Base-by-base conservation (phyloP, 352 stramenopile species). In the Paralagenidium karlingii region DNA sequence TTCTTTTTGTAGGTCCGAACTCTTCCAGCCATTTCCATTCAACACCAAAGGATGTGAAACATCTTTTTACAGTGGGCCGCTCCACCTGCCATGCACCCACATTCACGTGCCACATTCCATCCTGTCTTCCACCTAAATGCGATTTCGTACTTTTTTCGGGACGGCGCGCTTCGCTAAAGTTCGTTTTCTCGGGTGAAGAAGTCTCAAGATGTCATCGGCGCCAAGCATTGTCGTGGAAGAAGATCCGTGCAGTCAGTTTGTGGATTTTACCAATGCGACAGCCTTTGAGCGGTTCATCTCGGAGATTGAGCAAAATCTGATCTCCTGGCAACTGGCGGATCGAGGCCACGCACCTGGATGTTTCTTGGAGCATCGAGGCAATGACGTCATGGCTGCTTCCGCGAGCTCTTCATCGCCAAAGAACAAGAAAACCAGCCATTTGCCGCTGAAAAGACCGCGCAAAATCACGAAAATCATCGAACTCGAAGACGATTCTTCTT, bases 211-310 rank as follows among this genome's bases (percentile, higher is more conserved):
- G 11, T 32, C 28, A 32, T 11, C 15, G 15, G 15, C 11, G 15
- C 28, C 28, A 15, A 32, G 28, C 11, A 32, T 11, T 13, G 15
- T 32, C 33, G 33, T 87, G 38, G 76, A 90, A 36, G 66, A 90
- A 50, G 76, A 90, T 48, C 74, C 74, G 38, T 80, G 68, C 63
- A 82, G 65, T 44, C 76, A 86, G 38, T 90, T 87, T 47, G 68
- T 90, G 33, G 76, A 90, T 55, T 90, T 83, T 40, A 90, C 76
- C 41, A 90, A 87, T 49, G 76, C 74, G 38, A 90, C 76, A 24
- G 56, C 55, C 45, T 58, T 77, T 34, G 76, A 90, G 54, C 69
- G 83, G 55, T 84, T 90, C 58, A 51, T 82, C 11, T 66, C 76
- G 19, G 71, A 81, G 48, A 31, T 82, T 24, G 76, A 90, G 54